Evolutionary conservation across 768 basidiomycete species (phyloP).

Genomic region (Psilocybe subaeruginosa): DNA sequence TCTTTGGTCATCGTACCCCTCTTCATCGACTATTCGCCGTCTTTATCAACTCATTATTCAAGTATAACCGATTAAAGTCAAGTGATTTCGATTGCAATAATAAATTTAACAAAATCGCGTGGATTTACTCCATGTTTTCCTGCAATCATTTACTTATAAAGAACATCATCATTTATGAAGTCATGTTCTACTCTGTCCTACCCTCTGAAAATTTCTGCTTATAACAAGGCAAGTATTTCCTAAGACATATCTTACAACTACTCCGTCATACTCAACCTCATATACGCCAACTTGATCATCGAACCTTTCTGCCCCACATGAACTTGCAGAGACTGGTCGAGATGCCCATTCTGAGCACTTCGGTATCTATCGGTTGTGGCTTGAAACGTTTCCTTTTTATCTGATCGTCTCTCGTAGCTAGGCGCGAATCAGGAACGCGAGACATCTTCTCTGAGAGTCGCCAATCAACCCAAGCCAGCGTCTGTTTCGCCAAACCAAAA

Average conservation of each 20-base stretch:
- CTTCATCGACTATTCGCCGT: neutral
- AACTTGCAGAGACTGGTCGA: constrained; percentile 2
- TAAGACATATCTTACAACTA: neutral
- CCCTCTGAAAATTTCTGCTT: neutral
- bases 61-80: neutral
- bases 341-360: neutral
- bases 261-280: neutral
- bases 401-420: neutral
- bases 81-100: neutral
- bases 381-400: neutral
- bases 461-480: neutral
- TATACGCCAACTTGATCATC: neutral
- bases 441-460: neutral
- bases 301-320: neutral
- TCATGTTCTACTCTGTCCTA: constrained; percentile 1
- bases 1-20: neutral
- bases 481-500: neutral
- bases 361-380: neutral
- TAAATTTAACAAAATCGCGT: neutral
- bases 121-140: constrained; percentile 7
- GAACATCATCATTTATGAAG: constrained; percentile 16
- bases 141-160: neutral
- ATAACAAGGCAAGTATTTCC: neutral
- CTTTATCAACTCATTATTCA: too few relatives aligned
- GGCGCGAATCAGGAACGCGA: neutral